A percentile compares a stretch with the other conserved stretches of the same genome.
These are phyloP conservation scores for Thelonectria discophora DNA, from an alignment of 2,329 filamentous ascomycete genomes.

Conservation along the genomic window DNA sequence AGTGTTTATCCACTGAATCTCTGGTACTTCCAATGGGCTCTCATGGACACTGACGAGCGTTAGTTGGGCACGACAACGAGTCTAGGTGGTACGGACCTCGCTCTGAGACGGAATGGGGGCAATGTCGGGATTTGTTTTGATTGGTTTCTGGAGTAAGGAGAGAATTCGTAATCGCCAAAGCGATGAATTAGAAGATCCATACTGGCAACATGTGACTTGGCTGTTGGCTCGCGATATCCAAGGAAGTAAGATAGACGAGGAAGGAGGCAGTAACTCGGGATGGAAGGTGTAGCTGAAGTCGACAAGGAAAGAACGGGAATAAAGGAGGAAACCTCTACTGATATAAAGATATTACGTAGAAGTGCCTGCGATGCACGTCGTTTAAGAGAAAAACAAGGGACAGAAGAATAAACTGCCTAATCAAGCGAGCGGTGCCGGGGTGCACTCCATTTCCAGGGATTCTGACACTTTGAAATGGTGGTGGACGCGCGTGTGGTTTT, in stretches of 20 bases:
- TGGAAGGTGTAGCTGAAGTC: not conserved
- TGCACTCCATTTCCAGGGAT: constrained; percentile 9
- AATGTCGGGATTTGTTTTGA: constrained; percentile 22
- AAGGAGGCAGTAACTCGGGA: not conserved
- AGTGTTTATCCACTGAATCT: constrained; percentile 51
- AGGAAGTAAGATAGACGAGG: not conserved
- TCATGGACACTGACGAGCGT: constrained; percentile 23
- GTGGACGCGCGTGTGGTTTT: not conserved
- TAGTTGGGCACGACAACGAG: not conserved
- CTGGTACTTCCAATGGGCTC: constrained; percentile 28
- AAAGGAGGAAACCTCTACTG: not conserved
- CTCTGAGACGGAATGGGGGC: constrained; percentile 8
- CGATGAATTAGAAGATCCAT: constrained; percentile 47
- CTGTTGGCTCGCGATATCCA: constrained; percentile 1
- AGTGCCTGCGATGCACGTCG: too few relatives aligned
- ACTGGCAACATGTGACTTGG: constrained; percentile 33
- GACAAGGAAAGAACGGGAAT: not conserved
- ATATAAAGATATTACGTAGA: too few relatives aligned
- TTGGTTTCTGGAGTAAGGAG: constrained; percentile 39
- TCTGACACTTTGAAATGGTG: not conserved
- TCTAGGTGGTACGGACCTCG: constrained; percentile 31
- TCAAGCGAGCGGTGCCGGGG: constrained; percentile 11
- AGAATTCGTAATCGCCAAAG: constrained; percentile 44
- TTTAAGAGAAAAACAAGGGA: not conserved
- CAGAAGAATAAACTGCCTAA: constrained; percentile 17